phyloP scores from a whole-genome alignment of 1,284 basidiomycete genomes.

The Papiliotrema terrestris region DNA sequence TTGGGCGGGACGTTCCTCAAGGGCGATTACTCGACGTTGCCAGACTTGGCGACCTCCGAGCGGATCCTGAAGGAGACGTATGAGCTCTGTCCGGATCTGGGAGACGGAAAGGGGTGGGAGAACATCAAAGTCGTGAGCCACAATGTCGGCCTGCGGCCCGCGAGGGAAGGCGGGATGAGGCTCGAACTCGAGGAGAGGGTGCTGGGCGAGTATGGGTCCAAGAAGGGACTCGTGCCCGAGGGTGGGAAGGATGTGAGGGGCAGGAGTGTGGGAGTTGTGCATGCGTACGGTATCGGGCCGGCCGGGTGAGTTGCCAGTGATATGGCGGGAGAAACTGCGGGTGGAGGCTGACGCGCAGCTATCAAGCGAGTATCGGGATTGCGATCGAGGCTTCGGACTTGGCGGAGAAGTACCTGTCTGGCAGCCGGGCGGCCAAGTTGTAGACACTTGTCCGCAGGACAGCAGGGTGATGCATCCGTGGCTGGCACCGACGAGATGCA shows the following conservation, averaged over 20 bases:
- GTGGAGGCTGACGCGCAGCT: constrained; percentile 17
- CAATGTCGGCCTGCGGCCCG: constrained; percentile 69
- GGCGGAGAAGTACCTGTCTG: constrained; percentile 11
- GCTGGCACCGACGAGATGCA: too few species aligned
- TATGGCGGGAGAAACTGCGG: neutral
- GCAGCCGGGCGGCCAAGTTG: neutral
- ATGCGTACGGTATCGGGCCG: constrained; percentile 63
- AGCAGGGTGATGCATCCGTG: too few species aligned
- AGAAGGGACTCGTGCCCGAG: constrained; percentile 5
- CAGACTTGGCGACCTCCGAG: constrained; percentile 32
- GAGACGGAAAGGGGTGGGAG: constrained; percentile 35
- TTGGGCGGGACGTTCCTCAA: constrained; percentile 42
- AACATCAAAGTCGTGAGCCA: constrained; percentile 57
- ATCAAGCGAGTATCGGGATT: constrained; percentile 40
- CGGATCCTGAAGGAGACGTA: constrained; percentile 48
- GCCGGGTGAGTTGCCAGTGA: constrained; percentile 26
- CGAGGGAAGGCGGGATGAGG: constrained; percentile 63
- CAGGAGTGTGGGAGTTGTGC: constrained; percentile 56
- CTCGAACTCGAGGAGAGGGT: constrained; percentile 60
- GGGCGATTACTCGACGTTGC: constrained; percentile 37
- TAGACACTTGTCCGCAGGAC: too few species aligned
- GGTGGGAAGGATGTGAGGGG: constrained; percentile 43
- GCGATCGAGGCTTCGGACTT: constrained; percentile 39
- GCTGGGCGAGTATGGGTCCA: constrained; percentile 45
- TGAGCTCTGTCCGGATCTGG: constrained; percentile 44